These are phyloP conservation scores for Halteria grandinella DNA, from an alignment of 73 alveolate species.

Conservation along the genomic window DNA sequence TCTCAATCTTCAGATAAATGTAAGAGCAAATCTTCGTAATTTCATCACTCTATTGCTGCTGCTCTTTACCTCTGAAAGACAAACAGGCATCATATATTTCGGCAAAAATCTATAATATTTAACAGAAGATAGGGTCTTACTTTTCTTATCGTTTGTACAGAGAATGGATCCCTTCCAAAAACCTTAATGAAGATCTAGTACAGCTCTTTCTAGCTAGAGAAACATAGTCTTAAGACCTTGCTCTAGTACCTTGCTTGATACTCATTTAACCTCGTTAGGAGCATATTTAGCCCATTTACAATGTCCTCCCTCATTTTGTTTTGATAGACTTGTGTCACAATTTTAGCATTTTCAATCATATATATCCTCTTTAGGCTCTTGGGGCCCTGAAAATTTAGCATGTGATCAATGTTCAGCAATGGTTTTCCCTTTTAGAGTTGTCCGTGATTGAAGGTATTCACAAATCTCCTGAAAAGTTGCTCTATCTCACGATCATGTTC, in stretches of 20 bases:
- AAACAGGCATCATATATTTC: no score
- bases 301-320: conserved; percentile 4
- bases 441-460: no score
- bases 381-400: no score
- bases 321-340: conserved; percentile 29
- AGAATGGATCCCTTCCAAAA: not conserved
- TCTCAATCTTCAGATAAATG: conserved; percentile 3
- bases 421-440: no score
- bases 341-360: conserved; percentile 27
- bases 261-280: not conserved
- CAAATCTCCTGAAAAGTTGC: no score
- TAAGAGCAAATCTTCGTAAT: not conserved
- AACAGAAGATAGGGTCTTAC: not conserved
- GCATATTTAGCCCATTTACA: not conserved
- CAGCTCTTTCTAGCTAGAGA: not conserved
- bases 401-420: no score
- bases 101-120: not conserved
- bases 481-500: no score
- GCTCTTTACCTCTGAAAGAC: no score
- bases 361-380: conserved; percentile 5
- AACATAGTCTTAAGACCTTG: conserved; percentile 28
- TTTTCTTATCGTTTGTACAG: not conserved
- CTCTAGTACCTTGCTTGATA: conserved; percentile 10
- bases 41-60: not conserved
- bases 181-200: not conserved